Base-by-base conservation (phyloP, 164 flowering plant species). In the Umbellularia californica region DNA sequence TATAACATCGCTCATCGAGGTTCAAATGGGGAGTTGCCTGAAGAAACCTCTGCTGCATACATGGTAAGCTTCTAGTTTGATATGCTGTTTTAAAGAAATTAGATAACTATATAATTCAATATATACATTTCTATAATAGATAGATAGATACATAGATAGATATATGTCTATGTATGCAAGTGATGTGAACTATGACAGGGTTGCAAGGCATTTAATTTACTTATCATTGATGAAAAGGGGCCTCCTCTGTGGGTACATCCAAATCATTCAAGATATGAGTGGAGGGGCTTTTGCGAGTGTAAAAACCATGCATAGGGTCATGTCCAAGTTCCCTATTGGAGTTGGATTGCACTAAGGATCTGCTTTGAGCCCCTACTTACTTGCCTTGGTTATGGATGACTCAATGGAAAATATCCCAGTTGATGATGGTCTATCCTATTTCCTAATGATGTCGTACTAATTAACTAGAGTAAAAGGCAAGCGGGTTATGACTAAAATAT, bases 1-100 rank as follows among this genome's bases (percentile, higher is more conserved):
- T 83, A 78, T 67, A 83, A 83, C 71, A 63, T 83, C 55, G 85
- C 85, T 13, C 85, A 83, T 70, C 81, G 85, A 71, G 85, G 85
- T 74, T 78, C 85, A 72, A 83, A 80, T 62, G 85, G 85, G n/a
- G 85, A 83, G 77, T 30, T 83, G 70, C 85, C 85, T 50, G 85
- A 83, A 75, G 85, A 83, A 77, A 83, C 85, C 72, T 80, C 75
- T 24, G 71, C 79, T 74, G 81, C 85, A 62, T 83, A 83, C 69
- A 71, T 76, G 85, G 85, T 83, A 30, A 70, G 67, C 71, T 70
- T 20, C 47, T 19, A 30, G 50, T 68, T 28, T 15, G 4, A 22
- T 19, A n/a, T 23, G 20, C 20, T 10, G 28, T 67, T 67, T 10
- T 67, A 28, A 28, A 28, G 35, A 67, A 25, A 28, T 17, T 67